Conservation (phyloP, 2,329 filamentous ascomycete genomes). For the Aspergillus eucalypticola region DNA sequence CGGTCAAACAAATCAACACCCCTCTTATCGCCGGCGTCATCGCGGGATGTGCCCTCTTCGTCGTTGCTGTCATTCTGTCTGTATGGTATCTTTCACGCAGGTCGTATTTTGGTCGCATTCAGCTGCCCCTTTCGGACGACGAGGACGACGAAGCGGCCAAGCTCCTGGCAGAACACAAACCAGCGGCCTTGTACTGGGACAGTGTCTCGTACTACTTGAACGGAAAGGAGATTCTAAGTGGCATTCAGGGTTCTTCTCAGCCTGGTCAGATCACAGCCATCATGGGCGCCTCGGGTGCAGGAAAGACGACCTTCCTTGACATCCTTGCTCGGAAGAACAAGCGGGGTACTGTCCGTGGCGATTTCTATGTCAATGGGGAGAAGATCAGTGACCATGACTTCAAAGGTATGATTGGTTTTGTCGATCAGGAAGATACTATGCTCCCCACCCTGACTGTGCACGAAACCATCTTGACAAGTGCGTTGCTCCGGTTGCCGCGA, state of each 20-base stretch:
- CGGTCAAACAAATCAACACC: conserved; percentile 94
- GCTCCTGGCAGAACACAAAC: conserved; percentile 88
- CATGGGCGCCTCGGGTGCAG: conserved; percentile 96
- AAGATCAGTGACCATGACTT: conserved; percentile 82
- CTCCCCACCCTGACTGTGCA: conserved; percentile 93
- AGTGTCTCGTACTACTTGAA: conserved; percentile 85
- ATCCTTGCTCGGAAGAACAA: conserved; percentile 98
- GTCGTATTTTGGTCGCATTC: conserved; percentile 62
- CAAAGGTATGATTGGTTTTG: conserved; percentile 89
- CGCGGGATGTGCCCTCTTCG: conserved; percentile 77
- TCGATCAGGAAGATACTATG: conserved; percentile 98
- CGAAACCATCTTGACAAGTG: conserved; percentile 94
- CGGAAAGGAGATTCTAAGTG: conserved; percentile 78
- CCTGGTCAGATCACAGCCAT: conserved; percentile 96
- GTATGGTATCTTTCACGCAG: conserved; percentile 88
- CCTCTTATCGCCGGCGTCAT: conserved; percentile 94
- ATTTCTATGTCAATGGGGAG: conserved; percentile 92
- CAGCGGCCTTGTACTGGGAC: conserved; percentile 83
- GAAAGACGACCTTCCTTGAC: conserved; percentile 95
- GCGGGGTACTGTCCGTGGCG: conserved; percentile 72
- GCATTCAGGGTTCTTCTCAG: conserved; percentile 81
- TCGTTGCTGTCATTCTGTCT: conserved; percentile 79
- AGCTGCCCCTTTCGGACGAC: conserved; percentile 78
- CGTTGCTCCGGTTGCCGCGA: conserved; percentile 83
- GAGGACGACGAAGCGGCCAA: conserved; percentile 84